These are phyloP conservation scores for Chrysanthemum seticuspe DNA, from an alignment of 129 eudicot species.

Conservation along the genomic window DNA sequence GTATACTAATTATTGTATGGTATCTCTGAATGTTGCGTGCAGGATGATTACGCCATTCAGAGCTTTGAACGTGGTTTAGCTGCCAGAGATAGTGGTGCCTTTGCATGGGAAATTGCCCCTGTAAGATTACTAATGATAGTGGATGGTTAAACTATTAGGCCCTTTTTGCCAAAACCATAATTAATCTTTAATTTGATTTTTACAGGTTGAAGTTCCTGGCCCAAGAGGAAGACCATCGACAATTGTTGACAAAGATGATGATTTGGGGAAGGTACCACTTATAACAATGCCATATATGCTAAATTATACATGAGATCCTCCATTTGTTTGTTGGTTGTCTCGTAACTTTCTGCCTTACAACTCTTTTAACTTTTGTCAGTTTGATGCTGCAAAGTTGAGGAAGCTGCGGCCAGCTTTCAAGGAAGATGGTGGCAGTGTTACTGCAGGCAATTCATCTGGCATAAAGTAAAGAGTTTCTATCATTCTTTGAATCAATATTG, in stretches of 20 bases:
- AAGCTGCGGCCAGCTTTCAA: constrained; percentile 95
- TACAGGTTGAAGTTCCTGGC: constrained; percentile 95
- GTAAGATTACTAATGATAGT: constrained; percentile 45
- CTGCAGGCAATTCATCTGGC: constrained; percentile 99
- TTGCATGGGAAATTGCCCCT: constrained; percentile 95
- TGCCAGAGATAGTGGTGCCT: constrained; percentile 83
- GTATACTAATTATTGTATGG: neutral
- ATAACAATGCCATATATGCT: constrained; percentile 17
- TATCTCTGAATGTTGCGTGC: constrained; percentile 25
- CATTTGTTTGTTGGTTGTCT: constrained; percentile 1
- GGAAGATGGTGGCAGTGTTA: constrained; percentile 88
- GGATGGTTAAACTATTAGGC: constrained; percentile 17
- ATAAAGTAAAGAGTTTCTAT: constrained; percentile 55
- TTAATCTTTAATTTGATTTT: constrained; percentile 15
- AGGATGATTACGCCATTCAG: constrained; percentile 93
- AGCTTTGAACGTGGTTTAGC: constrained; percentile 98
- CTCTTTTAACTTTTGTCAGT: constrained; percentile 44
- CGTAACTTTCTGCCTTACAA: neutral
- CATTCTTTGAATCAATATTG: neutral
- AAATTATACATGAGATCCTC: neutral
- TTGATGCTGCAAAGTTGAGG: constrained; percentile 87
- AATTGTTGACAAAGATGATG: constrained; percentile 93
- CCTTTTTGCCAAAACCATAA: neutral
- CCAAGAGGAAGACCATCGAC: constrained; percentile 97
- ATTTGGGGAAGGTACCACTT: constrained; percentile 71